Conservation (phyloP, 495 filamentous ascomycete genomes). For the Parathielavia hyrcaniae region DNA sequence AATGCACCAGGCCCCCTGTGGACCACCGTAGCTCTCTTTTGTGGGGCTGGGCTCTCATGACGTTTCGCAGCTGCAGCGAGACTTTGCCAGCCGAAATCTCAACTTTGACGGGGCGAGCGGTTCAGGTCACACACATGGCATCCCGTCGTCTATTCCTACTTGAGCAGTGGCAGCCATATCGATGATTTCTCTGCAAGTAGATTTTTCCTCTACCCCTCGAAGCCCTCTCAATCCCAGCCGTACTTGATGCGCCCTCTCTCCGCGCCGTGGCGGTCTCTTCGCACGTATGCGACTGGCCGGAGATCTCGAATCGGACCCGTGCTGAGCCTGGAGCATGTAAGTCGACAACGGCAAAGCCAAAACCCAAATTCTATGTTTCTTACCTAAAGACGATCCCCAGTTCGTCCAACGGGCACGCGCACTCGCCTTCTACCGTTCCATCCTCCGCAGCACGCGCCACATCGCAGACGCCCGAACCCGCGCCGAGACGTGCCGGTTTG, state of each 20-base stretch:
- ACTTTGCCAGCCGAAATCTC: slow-evolving; percentile 6
- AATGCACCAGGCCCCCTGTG: background rate
- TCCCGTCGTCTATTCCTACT: background rate
- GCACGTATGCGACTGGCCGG: slow-evolving; percentile 39
- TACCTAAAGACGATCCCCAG: slow-evolving; percentile 28
- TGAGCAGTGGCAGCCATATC: background rate
- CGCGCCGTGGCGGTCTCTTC: slow-evolving; percentile 27
- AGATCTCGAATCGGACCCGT: slow-evolving; percentile 33
- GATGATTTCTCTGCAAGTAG: background rate
- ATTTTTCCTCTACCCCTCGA: background rate
- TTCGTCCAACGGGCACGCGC: slow-evolving; percentile 54
- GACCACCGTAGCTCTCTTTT: background rate
- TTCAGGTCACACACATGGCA: background rate
- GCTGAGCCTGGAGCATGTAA: slow-evolving; percentile 48
- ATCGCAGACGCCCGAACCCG: slow-evolving; percentile 50
- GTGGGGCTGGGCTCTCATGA: background rate
- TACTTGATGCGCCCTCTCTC: slow-evolving; percentile 31
- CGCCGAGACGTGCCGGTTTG: slow-evolving; percentile 63
- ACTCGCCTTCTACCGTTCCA: slow-evolving; percentile 53
- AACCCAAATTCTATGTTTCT: background rate
- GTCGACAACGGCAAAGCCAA: slow-evolving; percentile 12
- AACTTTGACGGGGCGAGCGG: background rate
- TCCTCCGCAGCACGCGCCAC: slow-evolving; percentile 45
- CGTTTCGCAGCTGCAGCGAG: slow-evolving; percentile 1
- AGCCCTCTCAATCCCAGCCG: background rate